Base-by-base conservation (phyloP, 2,329 filamentous ascomycete species). In the Aspergillus brunneoviolaceus region DNA sequence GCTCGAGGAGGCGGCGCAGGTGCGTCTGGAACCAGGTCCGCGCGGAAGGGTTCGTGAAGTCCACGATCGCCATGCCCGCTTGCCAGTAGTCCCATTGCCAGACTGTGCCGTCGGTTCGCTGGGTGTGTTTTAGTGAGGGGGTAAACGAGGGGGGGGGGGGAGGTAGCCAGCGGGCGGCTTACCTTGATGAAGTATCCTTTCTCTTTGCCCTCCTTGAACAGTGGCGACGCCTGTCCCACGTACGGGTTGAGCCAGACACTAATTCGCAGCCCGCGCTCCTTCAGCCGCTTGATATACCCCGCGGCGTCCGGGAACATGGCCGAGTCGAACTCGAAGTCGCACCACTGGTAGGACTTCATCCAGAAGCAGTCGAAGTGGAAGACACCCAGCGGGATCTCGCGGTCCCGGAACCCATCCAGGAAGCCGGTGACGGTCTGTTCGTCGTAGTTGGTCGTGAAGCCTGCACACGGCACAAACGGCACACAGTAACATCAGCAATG, bases 81-180 rank as follows among this genome's bases (percentile, higher is more conserved):
- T 91, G 89, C 89, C 89, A 91, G 48, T 89, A 76, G 67, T 91
- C 89, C 87, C 88, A 90, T 74, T 91, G 89, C 85, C 86, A 91
- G 23, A 91, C 77, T 62, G 89, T 86, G 12, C 87, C 88, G 67
- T 90, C 85, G 64, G 82, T 85, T 29, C 87, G 84, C 77, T 74
- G 50, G 9, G 49, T 16, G 52, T 23, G 23, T 4, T 23, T 45
- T 39, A 42, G n/a, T 11, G 45, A 48, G 33, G 23, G 12, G 21
- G 21, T 21, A 21, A 21, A 21, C 2, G 2, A 2, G 27, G 3
- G 21, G 2, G 4, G 25, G 16, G 5, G 19, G 49, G 5, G 14
- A 42, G 39, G 10, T 12, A 10, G 4, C 5, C 11, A 12, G 14
- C 1, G 33, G 12, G 11, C 9, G 3, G 16, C 60, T 33, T 62